These are phyloP conservation scores for Acanthamoeba quina DNA, from an alignment of 208 protist species.

Conservation along the genomic window DNA sequence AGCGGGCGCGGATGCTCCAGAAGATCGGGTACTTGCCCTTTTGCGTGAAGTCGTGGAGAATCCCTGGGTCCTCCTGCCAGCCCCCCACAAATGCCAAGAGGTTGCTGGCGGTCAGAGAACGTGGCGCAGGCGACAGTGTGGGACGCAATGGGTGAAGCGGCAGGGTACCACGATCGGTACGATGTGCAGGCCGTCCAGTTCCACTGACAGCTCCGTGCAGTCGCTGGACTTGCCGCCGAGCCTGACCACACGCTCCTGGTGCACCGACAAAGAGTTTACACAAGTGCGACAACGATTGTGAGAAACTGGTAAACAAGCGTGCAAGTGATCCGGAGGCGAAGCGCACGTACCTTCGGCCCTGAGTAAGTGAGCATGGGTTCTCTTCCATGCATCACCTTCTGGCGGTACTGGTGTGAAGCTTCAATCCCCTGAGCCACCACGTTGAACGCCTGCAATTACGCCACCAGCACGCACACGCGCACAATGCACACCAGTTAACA, in stretches of 20 bases:
- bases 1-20: slow-evolving; percentile 7
- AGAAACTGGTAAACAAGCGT: background rate
- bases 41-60: background rate
- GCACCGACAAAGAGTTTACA: too few relatives aligned
- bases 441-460: background rate
- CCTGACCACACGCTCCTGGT: background rate
- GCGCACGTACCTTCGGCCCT: background rate
- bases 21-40: slow-evolving; percentile 18
- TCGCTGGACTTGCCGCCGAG: slow-evolving; percentile 15
- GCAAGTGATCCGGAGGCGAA: background rate
- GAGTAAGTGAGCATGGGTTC: slow-evolving; percentile 18
- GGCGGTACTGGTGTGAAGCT: slow-evolving; percentile 13
- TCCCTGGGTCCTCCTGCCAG: background rate
- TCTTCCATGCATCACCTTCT: background rate
- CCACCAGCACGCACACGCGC: too few relatives aligned
- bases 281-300: background rate
- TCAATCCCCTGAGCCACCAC: slow-evolving; percentile 13
- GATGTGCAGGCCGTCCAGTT: slow-evolving; percentile 21
- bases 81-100: background rate
- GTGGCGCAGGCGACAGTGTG: background rate
- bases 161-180: slow-evolving; percentile 5
- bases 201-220: background rate
- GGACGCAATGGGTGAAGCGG: background rate
- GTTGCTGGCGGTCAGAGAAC: too few relatives aligned
- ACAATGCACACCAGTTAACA: background rate